Base-by-base conservation (phyloP, 768 basidiomycete genomes). In the Russula dissimulans region DNA sequence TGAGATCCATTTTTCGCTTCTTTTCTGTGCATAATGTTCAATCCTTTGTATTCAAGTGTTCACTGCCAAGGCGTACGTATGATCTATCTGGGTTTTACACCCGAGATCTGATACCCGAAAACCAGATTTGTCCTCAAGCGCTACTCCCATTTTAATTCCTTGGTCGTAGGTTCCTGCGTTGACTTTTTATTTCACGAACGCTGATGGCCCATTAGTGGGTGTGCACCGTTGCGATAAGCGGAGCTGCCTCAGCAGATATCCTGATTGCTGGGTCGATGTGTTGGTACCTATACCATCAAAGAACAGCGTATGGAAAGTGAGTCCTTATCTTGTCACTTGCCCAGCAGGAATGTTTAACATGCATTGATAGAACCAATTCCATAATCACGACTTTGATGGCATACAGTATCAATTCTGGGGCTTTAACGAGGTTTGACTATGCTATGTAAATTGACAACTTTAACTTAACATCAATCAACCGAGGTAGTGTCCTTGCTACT, bases 201-300 rank as follows among this genome's bases (percentile, higher is more conserved):
- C 43, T 53, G 5, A 50, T n/a, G 15, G 29, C 29, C 17, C 11
- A 10, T 5, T 56, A 75, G 80, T 81, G 81, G 81, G 74, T 82
- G 15, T 77, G 79, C 9, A 77, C 74, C 63, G 64, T 74, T 29
- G 81, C 79, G 1, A 29, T 71, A 9, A 76, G 77, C 41, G 74
- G 76, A 56, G 77, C 78, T 29, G 77, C 77, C 17, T 74, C 74
- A 15, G 75, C 78, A 10, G 80, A 81, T 62, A 70, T 79, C 57
- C 70, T 80, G 56, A 80, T 81, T 52, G 81, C 79, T 3, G 60
- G 70, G 50, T 70, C 77, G 11, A 73, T 82, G 55, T 79, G 77
- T 65, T 80, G 77, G 63, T 79, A 76, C 58, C 70, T 82, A 51
- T 73, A 71, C 17, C 73, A 71, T 15, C 68, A 71, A 64, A 74